Conservation (phyloP, 1,284 basidiomycete genomes). For the Exobasidium rhododendri region DNA sequence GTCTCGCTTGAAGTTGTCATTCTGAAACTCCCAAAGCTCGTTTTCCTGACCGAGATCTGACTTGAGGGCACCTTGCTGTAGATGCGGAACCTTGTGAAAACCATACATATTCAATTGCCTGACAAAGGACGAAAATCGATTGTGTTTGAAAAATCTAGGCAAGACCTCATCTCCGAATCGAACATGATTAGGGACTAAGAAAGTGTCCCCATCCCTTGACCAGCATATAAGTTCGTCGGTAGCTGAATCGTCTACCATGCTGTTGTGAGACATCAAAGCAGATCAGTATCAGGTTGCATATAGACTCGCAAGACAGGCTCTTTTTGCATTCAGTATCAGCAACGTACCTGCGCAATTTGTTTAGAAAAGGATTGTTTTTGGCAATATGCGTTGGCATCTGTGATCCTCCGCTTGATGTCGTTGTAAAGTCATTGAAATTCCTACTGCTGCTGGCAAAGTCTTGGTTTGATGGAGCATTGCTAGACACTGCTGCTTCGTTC, state of each 20-base stretch:
- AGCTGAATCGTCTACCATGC: conserved; percentile 83
- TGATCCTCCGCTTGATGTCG: not conserved
- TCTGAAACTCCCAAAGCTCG: conserved; percentile 91
- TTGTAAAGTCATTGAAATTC: not conserved
- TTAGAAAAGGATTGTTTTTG: conserved; percentile 70
- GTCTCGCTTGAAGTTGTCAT: conserved; percentile 81
- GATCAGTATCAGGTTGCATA: no score
- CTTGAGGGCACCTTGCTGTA: conserved; percentile 85
- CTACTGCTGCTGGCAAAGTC: conserved; percentile 4
- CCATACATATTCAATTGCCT: conserved; percentile 85
- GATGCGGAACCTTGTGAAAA: conserved; percentile 62
- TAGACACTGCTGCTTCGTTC: not conserved
- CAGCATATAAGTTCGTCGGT: conserved; percentile 83
- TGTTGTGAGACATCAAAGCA: no score
- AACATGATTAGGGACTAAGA: conserved; percentile 90
- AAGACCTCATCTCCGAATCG: conserved; percentile 85
- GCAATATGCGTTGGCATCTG: conserved; percentile 28
- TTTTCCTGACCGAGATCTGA: conserved; percentile 60
- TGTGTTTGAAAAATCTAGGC: conserved; percentile 92
- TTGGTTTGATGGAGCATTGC: not conserved
- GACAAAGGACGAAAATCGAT: conserved; percentile 89
- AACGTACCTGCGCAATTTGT: conserved; percentile 70
- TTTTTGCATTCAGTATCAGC: conserved; percentile 55
- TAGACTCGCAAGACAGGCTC: no score
- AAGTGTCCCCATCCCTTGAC: conserved; percentile 83